Percentiles rank a stretch among this genome's conserved stretches.
Evolutionary conservation across 2,329 filamentous ascomycete genomes (phyloP).

Genomic region (Coleophoma eucalyptorum): DNA sequence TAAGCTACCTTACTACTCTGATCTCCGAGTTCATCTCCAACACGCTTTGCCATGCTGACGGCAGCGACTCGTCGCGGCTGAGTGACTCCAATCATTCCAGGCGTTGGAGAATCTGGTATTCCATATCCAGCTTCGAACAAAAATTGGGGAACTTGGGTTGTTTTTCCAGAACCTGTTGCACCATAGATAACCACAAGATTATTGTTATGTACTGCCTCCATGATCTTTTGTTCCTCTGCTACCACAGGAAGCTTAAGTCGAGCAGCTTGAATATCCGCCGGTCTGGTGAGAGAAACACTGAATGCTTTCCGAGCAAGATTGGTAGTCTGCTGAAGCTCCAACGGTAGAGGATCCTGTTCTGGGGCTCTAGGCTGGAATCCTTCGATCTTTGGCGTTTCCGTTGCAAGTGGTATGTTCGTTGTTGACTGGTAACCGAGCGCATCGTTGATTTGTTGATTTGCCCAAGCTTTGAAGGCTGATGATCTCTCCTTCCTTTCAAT

Average conservation of each 20-base stretch:
- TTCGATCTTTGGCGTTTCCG: slow-evolving; percentile 46
- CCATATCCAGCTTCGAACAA: slow-evolving; percentile 93
- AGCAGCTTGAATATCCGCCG: slow-evolving; percentile 70
- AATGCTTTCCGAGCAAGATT: slow-evolving; percentile 68
- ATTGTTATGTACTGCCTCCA: slow-evolving; percentile 95
- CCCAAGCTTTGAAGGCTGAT: slow-evolving; percentile 91
- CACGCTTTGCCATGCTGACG: slow-evolving; percentile 93
- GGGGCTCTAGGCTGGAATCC: slow-evolving; percentile 64
- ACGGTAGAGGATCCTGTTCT: slow-evolving; percentile 68
- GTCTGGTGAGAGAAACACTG: slow-evolving; percentile 67
- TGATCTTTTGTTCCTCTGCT: slow-evolving; percentile 92
- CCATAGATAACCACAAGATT: slow-evolving; percentile 89
- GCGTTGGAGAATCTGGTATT: slow-evolving; percentile 69
- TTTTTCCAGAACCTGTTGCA: slow-evolving; percentile 95
- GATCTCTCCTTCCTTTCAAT: slow-evolving; percentile 35
- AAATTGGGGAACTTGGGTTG: slow-evolving; percentile 95
- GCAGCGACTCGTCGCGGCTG: slow-evolving; percentile 93
- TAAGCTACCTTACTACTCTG: slow-evolving; percentile 79
- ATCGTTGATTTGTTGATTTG: slow-evolving; percentile 79
- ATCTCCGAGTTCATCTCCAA: slow-evolving; percentile 78
- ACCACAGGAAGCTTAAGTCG: slow-evolving; percentile 84
- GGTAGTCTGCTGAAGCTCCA: slow-evolving; percentile 57
- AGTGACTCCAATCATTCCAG: slow-evolving; percentile 91
- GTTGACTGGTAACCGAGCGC: slow-evolving; percentile 63
- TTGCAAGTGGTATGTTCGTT: slow-evolving; percentile 29